phyloP scores from a whole-genome alignment of 225 moss, liverwort and hornwort species.

The Antitrichia curtipendula region DNA sequence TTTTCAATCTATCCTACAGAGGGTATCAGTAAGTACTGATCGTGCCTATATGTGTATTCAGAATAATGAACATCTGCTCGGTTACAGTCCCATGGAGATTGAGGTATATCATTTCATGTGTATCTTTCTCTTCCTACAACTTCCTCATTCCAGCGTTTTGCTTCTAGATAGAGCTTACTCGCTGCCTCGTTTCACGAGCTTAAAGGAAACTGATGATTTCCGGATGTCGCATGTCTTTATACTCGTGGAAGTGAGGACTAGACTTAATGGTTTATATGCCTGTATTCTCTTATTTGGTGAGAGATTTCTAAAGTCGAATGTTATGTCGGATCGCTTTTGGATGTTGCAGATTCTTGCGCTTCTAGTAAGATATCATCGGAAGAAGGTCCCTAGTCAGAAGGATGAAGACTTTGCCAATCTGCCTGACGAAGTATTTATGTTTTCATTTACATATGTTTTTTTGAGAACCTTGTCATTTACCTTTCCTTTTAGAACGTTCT shows the following conservation, averaged over 20 bases:
- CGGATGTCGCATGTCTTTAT: neutral
- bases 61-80: constrained; percentile 53
- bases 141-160: neutral
- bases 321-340: neutral
- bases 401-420: constrained; percentile 45
- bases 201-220: neutral
- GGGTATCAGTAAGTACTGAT: neutral
- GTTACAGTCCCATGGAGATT: constrained; percentile 57
- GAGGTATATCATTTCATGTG: constrained; percentile 15
- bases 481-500: neutral
- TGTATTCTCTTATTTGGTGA: neutral
- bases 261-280: neutral
- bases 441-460: neutral
- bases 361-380: constrained; percentile 48
- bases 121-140: neutral
- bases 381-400: constrained; percentile 47
- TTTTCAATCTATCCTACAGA: neutral
- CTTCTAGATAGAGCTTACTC: neutral
- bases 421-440: constrained; percentile 38
- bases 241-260: neutral
- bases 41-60: neutral
- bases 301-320: neutral
- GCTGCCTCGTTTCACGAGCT: neutral
- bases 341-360: constrained; percentile 44
- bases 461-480: neutral